A percentile compares a stretch with the other conserved stretches of the same genome.
Conservation (phyloP, 169 alveolate species). For the Cardiosporidium cionae region DNA sequence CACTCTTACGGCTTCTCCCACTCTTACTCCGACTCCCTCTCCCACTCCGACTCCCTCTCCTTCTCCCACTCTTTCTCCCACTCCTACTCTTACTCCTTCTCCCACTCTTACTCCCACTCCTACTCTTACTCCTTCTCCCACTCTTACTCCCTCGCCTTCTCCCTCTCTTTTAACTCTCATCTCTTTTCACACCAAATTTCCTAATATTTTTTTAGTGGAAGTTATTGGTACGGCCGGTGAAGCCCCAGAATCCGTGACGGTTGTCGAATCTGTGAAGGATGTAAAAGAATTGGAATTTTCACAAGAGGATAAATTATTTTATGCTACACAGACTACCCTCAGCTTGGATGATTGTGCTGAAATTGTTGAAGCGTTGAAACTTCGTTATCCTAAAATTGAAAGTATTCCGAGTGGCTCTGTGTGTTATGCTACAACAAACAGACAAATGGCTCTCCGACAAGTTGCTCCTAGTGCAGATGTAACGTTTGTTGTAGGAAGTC, state of each 20-base stretch:
- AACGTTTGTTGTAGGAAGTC: conserved; percentile 59
- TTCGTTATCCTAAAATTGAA: conserved; percentile 51
- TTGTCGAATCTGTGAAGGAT: conserved; percentile 58
- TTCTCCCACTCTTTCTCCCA: too few species aligned
- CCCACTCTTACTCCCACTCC: too few species aligned
- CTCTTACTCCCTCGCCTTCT: too few species aligned
- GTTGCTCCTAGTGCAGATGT: conserved; percentile 44
- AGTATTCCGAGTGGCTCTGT: conserved; percentile 70
- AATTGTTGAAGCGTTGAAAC: conserved; percentile 40
- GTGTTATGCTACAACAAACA: conserved; percentile 70
- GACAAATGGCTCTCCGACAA: conserved; percentile 59
- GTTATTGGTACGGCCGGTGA: conserved; percentile 63
- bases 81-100: too few species aligned
- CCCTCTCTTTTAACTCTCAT: too few species aligned
- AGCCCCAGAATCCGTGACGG: conserved; percentile 60
- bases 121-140: too few species aligned
- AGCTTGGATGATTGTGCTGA: conserved; percentile 61
- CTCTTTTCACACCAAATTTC: too few species aligned
- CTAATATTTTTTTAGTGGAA: conserved; percentile 40
- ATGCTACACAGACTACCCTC: conserved; percentile 71
- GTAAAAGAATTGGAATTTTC: conserved; percentile 44
- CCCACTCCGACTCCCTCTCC: too few species aligned
- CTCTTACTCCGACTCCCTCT: too few species aligned
- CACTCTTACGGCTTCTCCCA: too few species aligned
- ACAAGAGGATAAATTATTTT: conserved; percentile 44